These are phyloP conservation scores for Tolypocladium album DNA, from an alignment of 2,329 filamentous ascomycete genomes.

Conservation along the genomic window DNA sequence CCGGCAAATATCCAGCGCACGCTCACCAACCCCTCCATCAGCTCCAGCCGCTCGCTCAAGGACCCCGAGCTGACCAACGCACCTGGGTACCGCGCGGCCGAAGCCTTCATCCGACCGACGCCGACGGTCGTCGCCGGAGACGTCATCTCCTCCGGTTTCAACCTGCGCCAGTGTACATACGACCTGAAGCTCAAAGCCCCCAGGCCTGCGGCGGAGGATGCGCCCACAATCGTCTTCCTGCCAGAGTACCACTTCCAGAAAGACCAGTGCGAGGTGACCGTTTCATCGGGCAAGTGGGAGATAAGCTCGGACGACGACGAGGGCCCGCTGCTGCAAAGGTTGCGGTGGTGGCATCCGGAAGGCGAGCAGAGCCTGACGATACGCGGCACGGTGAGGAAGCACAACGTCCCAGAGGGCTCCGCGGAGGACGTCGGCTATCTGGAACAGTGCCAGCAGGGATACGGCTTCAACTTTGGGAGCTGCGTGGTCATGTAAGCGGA, in stretches of 20 bases:
- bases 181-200: slow-evolving; percentile 57
- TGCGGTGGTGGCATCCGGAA: slow-evolving; percentile 88
- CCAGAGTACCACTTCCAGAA: slow-evolving; percentile 89
- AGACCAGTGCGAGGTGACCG: slow-evolving; percentile 58
- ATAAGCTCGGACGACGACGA: slow-evolving; percentile 65
- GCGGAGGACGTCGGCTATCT: slow-evolving; percentile 72
- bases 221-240: slow-evolving; percentile 73
- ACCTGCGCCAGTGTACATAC: slow-evolving; percentile 70
- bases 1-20: slow-evolving; percentile 67
- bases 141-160: slow-evolving; percentile 65
- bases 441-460: slow-evolving; percentile 49
- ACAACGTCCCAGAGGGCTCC: slow-evolving; percentile 43
- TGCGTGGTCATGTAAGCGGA: slow-evolving; percentile 40
- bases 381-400: slow-evolving; percentile 58
- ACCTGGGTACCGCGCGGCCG: slow-evolving; percentile 76
- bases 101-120: slow-evolving; percentile 83
- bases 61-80: slow-evolving; percentile 49
- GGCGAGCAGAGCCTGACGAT: slow-evolving; percentile 75
- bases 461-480: slow-evolving; percentile 31
- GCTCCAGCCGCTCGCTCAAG: slow-evolving; percentile 40
- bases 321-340: slow-evolving; percentile 57
- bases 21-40: slow-evolving; percentile 57
- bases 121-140: slow-evolving; percentile 66
- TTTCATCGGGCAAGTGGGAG: slow-evolving; percentile 82
- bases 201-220: slow-evolving; percentile 45